Evolutionary conservation across 306 rosid genomes (phyloP).

Genomic region (Biancaea sappan): DNA sequence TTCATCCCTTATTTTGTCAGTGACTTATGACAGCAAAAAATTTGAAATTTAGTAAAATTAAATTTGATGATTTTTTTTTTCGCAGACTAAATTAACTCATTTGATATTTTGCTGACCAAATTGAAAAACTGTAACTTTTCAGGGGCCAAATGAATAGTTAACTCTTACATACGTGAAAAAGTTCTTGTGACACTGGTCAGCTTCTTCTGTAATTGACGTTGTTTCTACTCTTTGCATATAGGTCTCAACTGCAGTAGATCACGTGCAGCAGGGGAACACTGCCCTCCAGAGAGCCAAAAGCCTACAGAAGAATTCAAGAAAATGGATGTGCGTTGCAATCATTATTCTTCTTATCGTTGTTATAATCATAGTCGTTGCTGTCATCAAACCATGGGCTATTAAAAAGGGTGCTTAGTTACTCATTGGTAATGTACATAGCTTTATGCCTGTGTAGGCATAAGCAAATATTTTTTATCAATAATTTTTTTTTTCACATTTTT

Average conservation of each 20-base stretch:
- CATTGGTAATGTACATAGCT: background rate
- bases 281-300: constrained; percentile 80
- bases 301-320: constrained; percentile 80
- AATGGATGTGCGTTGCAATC: constrained; percentile 97
- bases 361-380: constrained; percentile 58
- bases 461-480: background rate
- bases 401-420: constrained; percentile 57
- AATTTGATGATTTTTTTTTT: no score
- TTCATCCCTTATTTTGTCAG: no score
- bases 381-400: constrained; percentile 79
- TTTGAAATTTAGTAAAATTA: no score
- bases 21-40: no score
- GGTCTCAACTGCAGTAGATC: constrained; percentile 97
- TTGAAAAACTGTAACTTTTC: no score
- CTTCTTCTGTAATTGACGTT: background rate
- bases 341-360: constrained; percentile 76
- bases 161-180: no score
- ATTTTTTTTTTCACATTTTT: background rate
- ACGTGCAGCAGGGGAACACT: constrained; percentile 82
- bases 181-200: no score
- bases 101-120: no score
- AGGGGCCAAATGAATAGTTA: no score
- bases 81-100: no score
- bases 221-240: constrained; percentile 26
- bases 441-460: background rate